Evolutionary conservation across 1,284 basidiomycete species (phyloP), one percentile per base, ranked within the genome.

Genomic region (Ustilago esculenta): DNA sequence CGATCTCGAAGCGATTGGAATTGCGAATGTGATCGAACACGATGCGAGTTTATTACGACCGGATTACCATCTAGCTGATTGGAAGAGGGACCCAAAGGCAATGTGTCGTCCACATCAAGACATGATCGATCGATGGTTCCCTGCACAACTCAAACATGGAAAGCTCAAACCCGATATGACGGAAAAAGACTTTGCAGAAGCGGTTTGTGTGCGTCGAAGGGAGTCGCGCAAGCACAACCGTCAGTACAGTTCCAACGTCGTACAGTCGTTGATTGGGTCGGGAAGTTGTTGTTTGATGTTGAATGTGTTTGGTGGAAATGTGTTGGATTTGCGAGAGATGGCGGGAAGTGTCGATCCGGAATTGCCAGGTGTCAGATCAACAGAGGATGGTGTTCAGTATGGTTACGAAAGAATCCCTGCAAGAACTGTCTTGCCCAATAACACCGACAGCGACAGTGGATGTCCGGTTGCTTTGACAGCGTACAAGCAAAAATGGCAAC

Each of bases 221-320:
- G 65, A 68, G 33, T 68, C 49, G 20, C 42, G 40, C 10, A 48
- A 54, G 34, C 40, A 5, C 29, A 68, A 68, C 29, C 29, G 35
- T 11, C 49, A 56, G 46, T 68, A 68, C 41, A 68, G 45, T 39
- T 57, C 46, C 21, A 63, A 49, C 12, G 58, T 68, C 10, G 42
- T 53, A 27, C 65, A 68, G 54, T 49, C 49, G 17, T 27, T 68
- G 23, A 60, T 60, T 17, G 65, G 65, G 8, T 55, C 65, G 0
- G 65, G 65, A 32, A 68, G 65, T 58, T 68, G 65, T 45, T 61
- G 54, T 40, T 18, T 68, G 30, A 68, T 68, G 65, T 50, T 68
- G 42, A 57, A 60, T 30, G 58, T 68, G 24, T 68, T 68, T 40
- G 65, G 58, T 4, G 58, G 58, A 3, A 52, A 57, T 5, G 54